A percentile compares a stretch with the other conserved stretches of the same genome.
Conservation (phyloP, 768 basidiomycete species). For the Kwoniella pini region DNA sequence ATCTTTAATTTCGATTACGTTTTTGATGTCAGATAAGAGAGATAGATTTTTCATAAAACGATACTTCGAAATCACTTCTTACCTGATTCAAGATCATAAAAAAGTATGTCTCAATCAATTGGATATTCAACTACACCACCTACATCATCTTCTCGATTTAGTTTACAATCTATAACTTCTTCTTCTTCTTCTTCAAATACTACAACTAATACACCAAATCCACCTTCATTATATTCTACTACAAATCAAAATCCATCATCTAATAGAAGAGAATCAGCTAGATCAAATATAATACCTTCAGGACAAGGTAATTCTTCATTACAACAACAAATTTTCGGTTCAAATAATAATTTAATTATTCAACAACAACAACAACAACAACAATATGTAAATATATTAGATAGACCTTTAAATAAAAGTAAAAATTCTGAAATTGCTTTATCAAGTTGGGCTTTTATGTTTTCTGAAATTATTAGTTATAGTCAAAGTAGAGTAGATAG, state of each 20-base stretch:
- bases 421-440: conserved; percentile 78
- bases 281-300: conserved; percentile 3
- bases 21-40: no score
- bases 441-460: conserved; percentile 82
- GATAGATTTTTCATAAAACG: no score
- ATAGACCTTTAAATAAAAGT: conserved; percentile 84
- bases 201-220: background rate
- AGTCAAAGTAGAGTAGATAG: conserved; percentile 93
- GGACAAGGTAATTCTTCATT: conserved; percentile 20
- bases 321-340: conserved; percentile 33
- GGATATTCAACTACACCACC: conserved; percentile 10
- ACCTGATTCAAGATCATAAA: background rate
- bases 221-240: conserved; percentile 24
- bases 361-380: background rate
- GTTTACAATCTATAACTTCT: conserved; percentile 26
- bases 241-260: conserved; percentile 24
- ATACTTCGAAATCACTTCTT: no score
- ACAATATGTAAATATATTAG: conserved; percentile 64
- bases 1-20: no score
- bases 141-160: conserved; percentile 31
- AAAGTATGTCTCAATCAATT: conserved; percentile 15
- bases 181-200: conserved; percentile 10
- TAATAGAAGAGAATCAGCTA: conserved; percentile 16
- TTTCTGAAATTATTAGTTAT: conserved; percentile 91
- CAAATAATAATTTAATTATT: background rate